These are phyloP conservation scores for Bromus sterilis DNA, from an alignment of 176 grass and related monocot genomes.

Conservation along the genomic window DNA sequence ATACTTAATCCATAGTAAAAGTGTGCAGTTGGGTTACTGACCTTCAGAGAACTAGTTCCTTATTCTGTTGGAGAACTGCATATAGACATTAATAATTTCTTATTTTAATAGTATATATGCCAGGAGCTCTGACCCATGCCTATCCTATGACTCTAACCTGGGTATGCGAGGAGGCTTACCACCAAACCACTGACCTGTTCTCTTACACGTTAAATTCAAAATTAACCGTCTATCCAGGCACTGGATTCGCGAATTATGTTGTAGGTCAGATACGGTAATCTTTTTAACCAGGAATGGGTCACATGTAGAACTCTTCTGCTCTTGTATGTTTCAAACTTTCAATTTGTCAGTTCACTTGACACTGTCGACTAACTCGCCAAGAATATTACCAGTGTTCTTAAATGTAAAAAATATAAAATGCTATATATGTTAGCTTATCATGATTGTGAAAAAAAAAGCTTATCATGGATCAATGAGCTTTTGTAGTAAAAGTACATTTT, in stretches of 20 bases:
- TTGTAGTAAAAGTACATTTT: neutral
- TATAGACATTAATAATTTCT: neutral
- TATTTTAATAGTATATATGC: neutral
- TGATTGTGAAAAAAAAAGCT: too few relatives aligned
- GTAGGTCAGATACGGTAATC: neutral
- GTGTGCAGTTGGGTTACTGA: neutral
- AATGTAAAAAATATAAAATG: neutral
- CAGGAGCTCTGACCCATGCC: neutral
- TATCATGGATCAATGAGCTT: neutral
- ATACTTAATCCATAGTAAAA: neutral
- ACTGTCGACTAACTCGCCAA: neutral
- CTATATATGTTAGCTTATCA: neutral
- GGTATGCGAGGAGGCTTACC: neutral
- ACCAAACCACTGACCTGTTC: neutral
- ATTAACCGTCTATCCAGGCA: neutral
- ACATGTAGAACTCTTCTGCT: neutral
- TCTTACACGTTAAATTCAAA: neutral
- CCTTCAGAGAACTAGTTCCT: neutral
- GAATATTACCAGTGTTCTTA: neutral
- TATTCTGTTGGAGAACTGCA: neutral
- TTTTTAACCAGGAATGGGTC: neutral
- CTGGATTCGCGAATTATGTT: neutral
- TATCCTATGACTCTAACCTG: neutral
- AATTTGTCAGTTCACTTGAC: neutral
- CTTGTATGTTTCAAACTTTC: neutral